Evolutionary conservation across 306 rosid species (phyloP).

Genomic region (Inga laurina): DNA sequence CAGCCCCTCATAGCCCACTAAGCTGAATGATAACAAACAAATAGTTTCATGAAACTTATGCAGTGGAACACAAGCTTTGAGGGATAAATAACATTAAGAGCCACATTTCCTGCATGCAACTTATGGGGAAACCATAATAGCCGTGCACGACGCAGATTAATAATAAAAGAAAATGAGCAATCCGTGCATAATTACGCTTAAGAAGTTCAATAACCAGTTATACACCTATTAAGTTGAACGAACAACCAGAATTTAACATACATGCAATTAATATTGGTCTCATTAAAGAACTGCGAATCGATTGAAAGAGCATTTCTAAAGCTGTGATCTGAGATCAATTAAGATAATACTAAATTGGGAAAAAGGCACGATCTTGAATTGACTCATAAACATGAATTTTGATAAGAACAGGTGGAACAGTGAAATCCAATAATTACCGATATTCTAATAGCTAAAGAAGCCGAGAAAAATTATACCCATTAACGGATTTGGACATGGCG

Average conservation of each 20-base stretch:
- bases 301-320: slow-evolving; percentile 1
- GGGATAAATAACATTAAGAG: slow-evolving; percentile 12
- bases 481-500: slow-evolving; percentile 74
- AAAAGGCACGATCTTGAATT: slow-evolving; percentile 3
- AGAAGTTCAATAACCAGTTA: not conserved
- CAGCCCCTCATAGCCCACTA: slow-evolving; percentile 69
- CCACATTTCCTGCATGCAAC: slow-evolving; percentile 22
- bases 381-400: slow-evolving; percentile 19
- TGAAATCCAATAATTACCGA: slow-evolving; percentile 14
- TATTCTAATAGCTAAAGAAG: not conserved
- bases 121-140: slow-evolving; percentile 12
- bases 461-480: slow-evolving; percentile 46
- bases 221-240: slow-evolving; percentile 1
- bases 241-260: slow-evolving; percentile 23
- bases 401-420: not conserved
- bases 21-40: slow-evolving; percentile 32
- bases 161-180: not conserved
- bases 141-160: slow-evolving; percentile 13
- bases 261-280: not conserved
- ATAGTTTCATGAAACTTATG: slow-evolving; percentile 3
- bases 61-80: slow-evolving; percentile 24
- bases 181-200: not conserved
- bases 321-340: not conserved
- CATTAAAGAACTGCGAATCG: not conserved
- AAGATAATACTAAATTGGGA: not conserved